Evolutionary conservation across 2,329 filamentous ascomycete genomes (phyloP).

Genomic region (Chaetomium sp.): DNA sequence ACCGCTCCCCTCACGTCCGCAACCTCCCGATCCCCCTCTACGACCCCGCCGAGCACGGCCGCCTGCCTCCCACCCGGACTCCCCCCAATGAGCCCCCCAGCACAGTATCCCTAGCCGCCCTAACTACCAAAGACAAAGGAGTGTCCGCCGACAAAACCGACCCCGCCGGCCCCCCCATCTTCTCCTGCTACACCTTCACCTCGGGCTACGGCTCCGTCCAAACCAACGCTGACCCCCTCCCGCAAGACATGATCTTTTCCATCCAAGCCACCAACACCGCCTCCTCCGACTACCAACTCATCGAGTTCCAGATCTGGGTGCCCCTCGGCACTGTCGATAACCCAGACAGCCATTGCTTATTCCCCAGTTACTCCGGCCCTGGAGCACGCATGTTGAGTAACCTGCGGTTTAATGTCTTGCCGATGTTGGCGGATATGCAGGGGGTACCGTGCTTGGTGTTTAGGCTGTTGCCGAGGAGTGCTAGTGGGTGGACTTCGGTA

Average conservation of each 20-base stretch:
- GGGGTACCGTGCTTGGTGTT: background rate
- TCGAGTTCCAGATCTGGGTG: background rate
- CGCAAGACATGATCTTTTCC: background rate
- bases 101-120: background rate
- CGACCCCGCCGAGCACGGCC: background rate
- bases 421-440: background rate
- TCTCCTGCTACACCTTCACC: background rate
- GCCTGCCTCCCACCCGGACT: background rate
- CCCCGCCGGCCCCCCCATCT: background rate
- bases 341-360: background rate
- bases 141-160: too few species aligned
- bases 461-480: background rate
- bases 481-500: background rate
- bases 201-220: background rate
- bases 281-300: background rate
- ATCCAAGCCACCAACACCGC: background rate
- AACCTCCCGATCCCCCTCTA: background rate
- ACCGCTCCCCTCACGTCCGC: background rate
- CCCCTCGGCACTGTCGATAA: background rate
- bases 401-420: background rate
- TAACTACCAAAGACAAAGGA: background rate
- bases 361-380: background rate
- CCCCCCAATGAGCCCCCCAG: background rate
- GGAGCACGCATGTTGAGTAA: background rate
- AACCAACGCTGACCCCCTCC: background rate